Evolutionary conservation across 2,329 filamentous ascomycete genomes (phyloP), one percentile per base, ranked within the genome.

Genomic region (Colletotrichum liaoningense): DNA sequence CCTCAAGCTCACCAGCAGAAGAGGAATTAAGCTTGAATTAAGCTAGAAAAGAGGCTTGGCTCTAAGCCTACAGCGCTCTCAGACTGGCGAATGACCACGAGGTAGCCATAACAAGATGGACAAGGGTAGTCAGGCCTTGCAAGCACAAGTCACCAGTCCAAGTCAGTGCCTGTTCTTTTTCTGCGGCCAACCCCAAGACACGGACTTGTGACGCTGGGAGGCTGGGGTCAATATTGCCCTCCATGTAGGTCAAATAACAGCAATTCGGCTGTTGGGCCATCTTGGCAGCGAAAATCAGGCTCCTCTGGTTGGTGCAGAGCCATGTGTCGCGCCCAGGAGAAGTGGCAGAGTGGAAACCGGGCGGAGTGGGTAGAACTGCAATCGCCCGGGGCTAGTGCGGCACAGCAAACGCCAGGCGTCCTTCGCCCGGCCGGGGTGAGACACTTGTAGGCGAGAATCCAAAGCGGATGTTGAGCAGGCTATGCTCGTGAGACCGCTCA

Each of bases 341-440:
- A 19, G 38, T 42, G 38, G 38, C 38, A 42, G 38, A n/a, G 42
- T 49, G 42, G 42, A 9, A n/a, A 22, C 9, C 8, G 42, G 42
- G 42, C 42, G 42, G 1, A 19, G 42, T 22, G 42, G 42, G 42
- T n/a, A 9, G 3, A 8, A 3, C 22, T 7, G 35, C 16, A 26
- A 35, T 46, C 4, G 58, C 58, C 58, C 58, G 59, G 35, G 59
- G 67, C 67, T 64, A 22, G 38, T 66, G 56, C 62, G 63, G 68
- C 68, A 28, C 68, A 71, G 68, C 33, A 46, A 5, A n/a, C 42
- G 19, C 42, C 8, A 49, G 42, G 24, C 59, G 7, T 30, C n/a
- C 12, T 63, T 55, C 63, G 56, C 63, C 68, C 68, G 63, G 56
- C 46, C 46, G 33, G 63, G 56, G 42, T 67, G 68, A 28, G 30